phyloP scores from a whole-genome alignment of 2,329 filamentous ascomycete genomes.

The Aureobasidium subglaciale region DNA sequence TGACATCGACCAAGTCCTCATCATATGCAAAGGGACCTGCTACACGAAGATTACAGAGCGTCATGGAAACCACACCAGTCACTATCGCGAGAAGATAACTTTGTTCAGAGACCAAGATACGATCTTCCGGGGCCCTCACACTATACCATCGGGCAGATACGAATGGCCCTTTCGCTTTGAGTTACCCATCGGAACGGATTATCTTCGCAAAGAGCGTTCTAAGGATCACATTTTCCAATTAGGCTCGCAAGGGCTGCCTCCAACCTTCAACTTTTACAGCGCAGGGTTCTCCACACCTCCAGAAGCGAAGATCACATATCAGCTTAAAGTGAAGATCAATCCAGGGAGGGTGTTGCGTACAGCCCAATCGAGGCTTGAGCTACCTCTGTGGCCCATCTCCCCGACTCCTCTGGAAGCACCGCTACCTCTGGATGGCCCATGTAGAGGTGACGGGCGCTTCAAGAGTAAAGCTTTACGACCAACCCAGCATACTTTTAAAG shows the following conservation, averaged over 20 bases:
- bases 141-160: not conserved
- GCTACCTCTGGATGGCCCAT: not conserved
- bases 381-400: not conserved
- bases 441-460: not conserved
- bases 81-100: conserved; percentile 1
- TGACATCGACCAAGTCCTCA: not conserved
- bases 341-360: not conserved
- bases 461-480: conserved; percentile 5
- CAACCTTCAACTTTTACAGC: conserved; percentile 1
- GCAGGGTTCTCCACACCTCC: not conserved
- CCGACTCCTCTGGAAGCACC: not conserved
- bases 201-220: not conserved
- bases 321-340: conserved; percentile 9
- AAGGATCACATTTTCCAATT: not conserved
- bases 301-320: not conserved
- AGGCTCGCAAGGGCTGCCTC: not conserved
- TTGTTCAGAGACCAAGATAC: not conserved
- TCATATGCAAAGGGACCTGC: not conserved
- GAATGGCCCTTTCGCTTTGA: conserved; percentile 6
- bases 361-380: not conserved
- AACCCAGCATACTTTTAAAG: conserved; percentile 1
- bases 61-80: not conserved
- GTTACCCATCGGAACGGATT: not conserved
- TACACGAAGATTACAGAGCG: not conserved
- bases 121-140: not conserved